These are phyloP conservation scores for Xylariaceae sp. DNA, from an alignment of 2,329 filamentous ascomycete genomes.

Conservation along the genomic window DNA sequence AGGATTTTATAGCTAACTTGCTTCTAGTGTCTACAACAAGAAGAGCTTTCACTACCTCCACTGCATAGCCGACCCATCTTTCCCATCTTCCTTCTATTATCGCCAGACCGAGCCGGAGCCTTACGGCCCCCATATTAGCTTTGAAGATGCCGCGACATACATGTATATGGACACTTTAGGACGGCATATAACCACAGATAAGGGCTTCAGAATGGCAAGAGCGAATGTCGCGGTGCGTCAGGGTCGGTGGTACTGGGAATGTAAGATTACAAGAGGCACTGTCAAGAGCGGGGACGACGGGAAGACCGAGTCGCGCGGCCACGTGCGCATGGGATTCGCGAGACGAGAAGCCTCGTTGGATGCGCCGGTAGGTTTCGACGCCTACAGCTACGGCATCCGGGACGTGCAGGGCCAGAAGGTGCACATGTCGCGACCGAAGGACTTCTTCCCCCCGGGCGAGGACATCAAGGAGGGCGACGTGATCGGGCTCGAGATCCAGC, in stretches of 20 bases:
- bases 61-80: conserved; percentile 85
- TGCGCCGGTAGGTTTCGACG: conserved; percentile 82
- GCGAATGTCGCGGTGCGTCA: conserved; percentile 90
- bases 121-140: conserved; percentile 82
- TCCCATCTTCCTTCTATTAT: conserved; percentile 86
- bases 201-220: conserved; percentile 88
- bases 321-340: conserved; percentile 85
- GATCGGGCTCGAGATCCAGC: conserved; percentile 83
- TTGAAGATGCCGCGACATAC: conserved; percentile 85
- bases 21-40: conserved; percentile 61
- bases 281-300: conserved; percentile 48
- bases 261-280: conserved; percentile 81
- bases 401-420: conserved; percentile 91
- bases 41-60: conserved; percentile 85
- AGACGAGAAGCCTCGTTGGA: conserved; percentile 80
- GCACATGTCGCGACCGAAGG: conserved; percentile 89
- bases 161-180: conserved; percentile 81
- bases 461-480: conserved; percentile 88
- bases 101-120: conserved; percentile 85
- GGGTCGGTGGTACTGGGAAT: conserved; percentile 92
- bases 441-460: conserved; percentile 79
- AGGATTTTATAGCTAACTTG: conserved; percentile 8
- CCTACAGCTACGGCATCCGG: conserved; percentile 91
- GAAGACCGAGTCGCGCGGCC: conserved; percentile 56
- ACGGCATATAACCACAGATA: conserved; percentile 81